Conservation (phyloP, 2,329 filamentous ascomycete genomes). For the Pseudogymnoascus sp. region DNA sequence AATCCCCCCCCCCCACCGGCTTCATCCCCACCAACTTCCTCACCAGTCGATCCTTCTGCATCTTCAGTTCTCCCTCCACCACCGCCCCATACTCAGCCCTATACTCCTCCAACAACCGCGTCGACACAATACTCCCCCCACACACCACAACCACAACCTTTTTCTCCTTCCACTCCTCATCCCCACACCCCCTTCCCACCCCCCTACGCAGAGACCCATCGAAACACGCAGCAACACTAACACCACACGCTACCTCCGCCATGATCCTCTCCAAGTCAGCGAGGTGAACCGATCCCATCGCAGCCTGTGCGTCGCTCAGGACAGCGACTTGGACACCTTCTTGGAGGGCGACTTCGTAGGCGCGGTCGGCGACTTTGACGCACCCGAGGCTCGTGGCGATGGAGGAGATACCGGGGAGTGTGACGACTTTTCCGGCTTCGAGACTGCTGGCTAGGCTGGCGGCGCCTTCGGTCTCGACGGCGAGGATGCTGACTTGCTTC, state of each 20-base stretch:
- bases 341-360: conserved; percentile 51
- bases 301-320: conserved; percentile 68
- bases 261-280: conserved; percentile 74
- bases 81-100: conserved; percentile 34
- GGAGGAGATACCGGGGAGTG: conserved; percentile 62
- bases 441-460: conserved; percentile 60
- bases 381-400: conserved; percentile 68
- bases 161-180: conserved; percentile 52
- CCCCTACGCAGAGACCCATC: conserved; percentile 51
- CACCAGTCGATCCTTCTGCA: background rate
- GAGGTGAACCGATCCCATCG: conserved; percentile 64
- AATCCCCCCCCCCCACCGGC: background rate
- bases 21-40: background rate
- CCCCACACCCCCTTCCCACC: conserved; percentile 43
- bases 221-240: conserved; percentile 63
- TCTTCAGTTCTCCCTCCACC: background rate
- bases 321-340: conserved; percentile 21
- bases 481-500: conserved; percentile 44
- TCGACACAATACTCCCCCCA: conserved; percentile 61
- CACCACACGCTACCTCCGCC: conserved; percentile 79
- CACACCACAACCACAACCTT: conserved; percentile 81
- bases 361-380: conserved; percentile 54
- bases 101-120: conserved; percentile 53
- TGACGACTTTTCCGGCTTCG: conserved; percentile 46
- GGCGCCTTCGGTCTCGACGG: conserved; percentile 68